Evolutionary conservation across 192 early-diverging fungal species (phyloP), one percentile per base, ranked within the genome.

Genomic region (Jimgerdemannia flammicorona): DNA sequence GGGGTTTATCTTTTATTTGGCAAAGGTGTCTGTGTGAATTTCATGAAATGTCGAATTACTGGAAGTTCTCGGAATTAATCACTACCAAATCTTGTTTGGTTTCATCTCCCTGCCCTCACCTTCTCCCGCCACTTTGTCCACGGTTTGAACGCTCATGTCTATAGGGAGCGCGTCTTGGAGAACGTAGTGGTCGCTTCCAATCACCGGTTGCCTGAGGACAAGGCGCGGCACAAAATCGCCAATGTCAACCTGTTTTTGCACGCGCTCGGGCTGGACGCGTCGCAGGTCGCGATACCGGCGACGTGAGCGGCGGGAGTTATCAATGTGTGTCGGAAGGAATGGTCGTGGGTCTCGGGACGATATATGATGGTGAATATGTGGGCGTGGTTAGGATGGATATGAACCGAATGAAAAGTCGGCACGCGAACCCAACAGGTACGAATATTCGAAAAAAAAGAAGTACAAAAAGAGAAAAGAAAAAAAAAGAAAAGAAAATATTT

Each of bases 211-310:
- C 76, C 85, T 39, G 84, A 74, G 42, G 89, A 88, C 43, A 84
- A 89, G 83, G 89, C 86, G 40, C 88, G 82, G 10, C 92, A 87
- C 72, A 87, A 84, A 74, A 93, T 84, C 63, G 87, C 85, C 43
- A 98, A 98, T 79, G 95, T 97, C 68, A 97, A 99, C 80, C 73
- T 99, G 75, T 99, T 99, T 81, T 84, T 99, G 73, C 96, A 97
- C 81, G 95, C 98, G 2, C 88, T 99, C 43, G 97, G 97, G 2
- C 79, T 99, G 73, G 95, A 97, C 86, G 95, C 94, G 9, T 87
- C 87, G 20, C 93, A 95, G 79, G 82, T 96, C 9, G 75, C 86
- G 40, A 79, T 83, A 40, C 86, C 84, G 18, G 49, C 49, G 14
- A 14, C 49, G 49, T 59, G 49, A 59, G 6, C 49, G 14, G 14